Percentiles rank a stretch among this genome's conserved stretches.
These are phyloP conservation scores for Hansenula lynferdii DNA, from an alignment of 1,139 yeast species.

Conservation along the genomic window DNA sequence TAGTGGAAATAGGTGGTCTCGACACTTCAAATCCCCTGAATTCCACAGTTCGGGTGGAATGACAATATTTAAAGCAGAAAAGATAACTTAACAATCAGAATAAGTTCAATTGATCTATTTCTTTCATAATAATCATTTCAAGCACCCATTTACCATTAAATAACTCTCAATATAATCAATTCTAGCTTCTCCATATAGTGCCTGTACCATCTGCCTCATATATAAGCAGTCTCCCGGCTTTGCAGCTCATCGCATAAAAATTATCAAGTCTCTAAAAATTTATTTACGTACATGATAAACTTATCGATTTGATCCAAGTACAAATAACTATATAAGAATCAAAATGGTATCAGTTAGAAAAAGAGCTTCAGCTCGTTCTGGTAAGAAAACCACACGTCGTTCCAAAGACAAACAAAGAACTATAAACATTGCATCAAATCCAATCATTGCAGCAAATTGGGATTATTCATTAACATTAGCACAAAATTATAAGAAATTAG, in stretches of 20 bases:
- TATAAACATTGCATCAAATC: constrained; percentile 61
- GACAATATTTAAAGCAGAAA: too few species aligned
- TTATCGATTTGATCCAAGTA: too few species aligned
- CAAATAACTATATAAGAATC: not conserved
- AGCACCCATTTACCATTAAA: too few species aligned
- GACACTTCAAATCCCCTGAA: too few species aligned
- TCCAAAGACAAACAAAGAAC: constrained; percentile 64
- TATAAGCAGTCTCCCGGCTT: not conserved
- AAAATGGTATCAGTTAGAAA: constrained; percentile 77
- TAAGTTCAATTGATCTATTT: too few species aligned
- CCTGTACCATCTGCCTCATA: not conserved
- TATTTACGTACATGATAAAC: not conserved
- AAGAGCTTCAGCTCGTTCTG: constrained; percentile 75
- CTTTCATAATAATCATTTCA: too few species aligned
- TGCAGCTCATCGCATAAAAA: not conserved
- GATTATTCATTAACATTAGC: constrained; percentile 73
- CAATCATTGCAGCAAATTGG: constrained; percentile 88
- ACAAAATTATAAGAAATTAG: constrained; percentile 79
- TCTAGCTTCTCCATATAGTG: not conserved
- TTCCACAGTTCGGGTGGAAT: too few species aligned
- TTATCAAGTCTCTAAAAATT: not conserved
- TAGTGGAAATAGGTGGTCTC: too few species aligned
- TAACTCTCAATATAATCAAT: too few species aligned
- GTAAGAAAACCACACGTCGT: constrained; percentile 63
- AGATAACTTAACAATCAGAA: too few species aligned